These are phyloP conservation scores for Cryomyces minteri DNA, from an alignment of 495 filamentous ascomycete species.

Conservation along the genomic window DNA sequence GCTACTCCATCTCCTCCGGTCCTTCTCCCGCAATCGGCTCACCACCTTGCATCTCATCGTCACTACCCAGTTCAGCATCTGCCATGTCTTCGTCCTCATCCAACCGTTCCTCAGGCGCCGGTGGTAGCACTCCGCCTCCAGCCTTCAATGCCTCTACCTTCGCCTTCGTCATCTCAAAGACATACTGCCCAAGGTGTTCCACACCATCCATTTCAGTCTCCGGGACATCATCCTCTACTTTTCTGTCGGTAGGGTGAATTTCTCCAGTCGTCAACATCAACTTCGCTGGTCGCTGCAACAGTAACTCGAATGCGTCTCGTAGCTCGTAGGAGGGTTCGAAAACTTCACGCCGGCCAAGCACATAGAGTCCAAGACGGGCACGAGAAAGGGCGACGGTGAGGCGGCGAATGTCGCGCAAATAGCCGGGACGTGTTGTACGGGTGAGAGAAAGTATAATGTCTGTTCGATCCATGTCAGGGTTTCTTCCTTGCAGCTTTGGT, in stretches of 20 bases:
- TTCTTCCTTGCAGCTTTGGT: neutral
- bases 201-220: constrained; percentile 61
- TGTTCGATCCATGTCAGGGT: constrained; percentile 15
- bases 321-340: constrained; percentile 85
- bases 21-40: too few relatives aligned
- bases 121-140: constrained; percentile 13
- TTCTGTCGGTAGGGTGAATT: constrained; percentile 56
- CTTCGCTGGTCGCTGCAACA: constrained; percentile 55
- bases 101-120: constrained; percentile 1
- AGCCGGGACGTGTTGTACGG: constrained; percentile 77
- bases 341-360: constrained; percentile 75
- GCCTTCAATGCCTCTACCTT: constrained; percentile 48
- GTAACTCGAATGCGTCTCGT: constrained; percentile 58
- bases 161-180: constrained; percentile 88
- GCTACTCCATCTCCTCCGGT: too few relatives aligned
- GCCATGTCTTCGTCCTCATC: constrained; percentile 2
- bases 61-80: constrained; percentile 10
- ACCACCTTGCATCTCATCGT: constrained; percentile 13
- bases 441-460: constrained; percentile 87
- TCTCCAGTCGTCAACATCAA: constrained; percentile 67
- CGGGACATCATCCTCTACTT: constrained; percentile 27
- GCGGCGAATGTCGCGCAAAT: constrained; percentile 81
- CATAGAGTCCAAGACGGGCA: constrained; percentile 79
- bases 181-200: constrained; percentile 92
- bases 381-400: constrained; percentile 94